Conservation (phyloP, 768 basidiomycete species). For the Trichaptum fuscoviolaceum region DNA sequence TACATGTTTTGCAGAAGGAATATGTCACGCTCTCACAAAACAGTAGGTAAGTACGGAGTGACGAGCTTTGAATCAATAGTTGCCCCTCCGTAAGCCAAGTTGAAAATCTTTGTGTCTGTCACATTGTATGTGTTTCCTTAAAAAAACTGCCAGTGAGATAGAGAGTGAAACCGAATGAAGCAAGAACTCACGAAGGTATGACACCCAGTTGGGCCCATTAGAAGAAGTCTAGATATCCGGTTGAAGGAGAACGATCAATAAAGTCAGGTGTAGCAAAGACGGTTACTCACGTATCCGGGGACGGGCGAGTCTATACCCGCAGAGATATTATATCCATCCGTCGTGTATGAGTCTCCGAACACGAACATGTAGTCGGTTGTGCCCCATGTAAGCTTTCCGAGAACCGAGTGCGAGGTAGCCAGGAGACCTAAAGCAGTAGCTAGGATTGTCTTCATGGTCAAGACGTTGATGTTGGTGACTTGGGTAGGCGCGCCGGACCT, state of each 20-base stretch:
- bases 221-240: constrained; percentile 42
- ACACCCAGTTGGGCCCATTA: constrained; percentile 61
- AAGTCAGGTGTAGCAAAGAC: neutral
- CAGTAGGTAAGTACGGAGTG: constrained; percentile 29
- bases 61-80: constrained; percentile 34
- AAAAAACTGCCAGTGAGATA: neutral
- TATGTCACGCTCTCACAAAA: constrained; percentile 22
- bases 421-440: constrained; percentile 3
- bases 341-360: constrained; percentile 62
- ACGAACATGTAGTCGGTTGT: constrained; percentile 51
- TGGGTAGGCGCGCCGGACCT: neutral
- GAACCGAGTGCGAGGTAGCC: neutral
- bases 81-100: constrained; percentile 33
- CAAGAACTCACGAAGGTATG: constrained; percentile 39
- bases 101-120: constrained; percentile 43
- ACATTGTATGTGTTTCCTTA: constrained; percentile 51
- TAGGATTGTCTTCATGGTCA: constrained; percentile 8
- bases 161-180: constrained; percentile 7
- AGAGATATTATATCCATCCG: constrained; percentile 55
- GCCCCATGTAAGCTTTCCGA: constrained; percentile 40
- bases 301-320: constrained; percentile 46
- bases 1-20: neutral
- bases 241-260: constrained; percentile 7
- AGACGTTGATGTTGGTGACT: neutral
- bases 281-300: constrained; percentile 43